Evolutionary conservation across 2,329 filamentous ascomycete genomes (phyloP), one percentile per base, ranked within the genome.

Genomic region (Cryoendolithus antarcticus): DNA sequence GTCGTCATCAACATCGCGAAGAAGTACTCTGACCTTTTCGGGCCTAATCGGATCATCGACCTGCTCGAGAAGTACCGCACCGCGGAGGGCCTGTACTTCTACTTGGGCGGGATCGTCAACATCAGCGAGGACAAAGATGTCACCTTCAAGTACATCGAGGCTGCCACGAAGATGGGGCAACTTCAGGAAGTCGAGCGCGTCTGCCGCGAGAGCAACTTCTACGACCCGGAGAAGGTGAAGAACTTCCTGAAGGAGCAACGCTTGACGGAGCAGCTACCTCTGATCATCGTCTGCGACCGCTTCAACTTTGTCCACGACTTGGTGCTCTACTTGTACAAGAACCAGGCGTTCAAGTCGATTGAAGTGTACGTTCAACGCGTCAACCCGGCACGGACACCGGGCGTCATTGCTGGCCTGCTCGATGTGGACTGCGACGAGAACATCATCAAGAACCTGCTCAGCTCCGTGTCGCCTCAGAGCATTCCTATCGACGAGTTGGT

Each of bases 71-170:
- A 93, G 70, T 93, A 96, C 69, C 88, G 91, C 63, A 96, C 91
- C 29, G 80, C 86, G 3, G 91, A 98, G 63, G 91, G 91, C 60
- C 77, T 98, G 4, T 98, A 91, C 74, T 95, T 94, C 70, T 98
- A 95, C 66, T 77, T 98, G 10, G 91, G 91, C 45, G 94, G 88
- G 60, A 93, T 98, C 51, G 89, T 98, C 63, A 98, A 98, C 61
- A 71, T 98, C 35, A 93, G 85, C 42, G 86, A 96, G 61, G 91
- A 96, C 53, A 74, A 82, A 13, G 91, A 98, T 58, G 91, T 98
- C 24, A 83, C 91, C 59, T 98, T 95, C 78, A 98, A 98, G 72
- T 98, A 98, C 64, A 94, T 98, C 43, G 89, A 98, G 65, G 86
- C 91, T 40, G 91, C 93, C 27, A 94, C 88, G 15, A 83, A 80